phyloP scores from a whole-genome alignment of 495 filamentous ascomycete genomes.

The Penicillium coprophilum region DNA sequence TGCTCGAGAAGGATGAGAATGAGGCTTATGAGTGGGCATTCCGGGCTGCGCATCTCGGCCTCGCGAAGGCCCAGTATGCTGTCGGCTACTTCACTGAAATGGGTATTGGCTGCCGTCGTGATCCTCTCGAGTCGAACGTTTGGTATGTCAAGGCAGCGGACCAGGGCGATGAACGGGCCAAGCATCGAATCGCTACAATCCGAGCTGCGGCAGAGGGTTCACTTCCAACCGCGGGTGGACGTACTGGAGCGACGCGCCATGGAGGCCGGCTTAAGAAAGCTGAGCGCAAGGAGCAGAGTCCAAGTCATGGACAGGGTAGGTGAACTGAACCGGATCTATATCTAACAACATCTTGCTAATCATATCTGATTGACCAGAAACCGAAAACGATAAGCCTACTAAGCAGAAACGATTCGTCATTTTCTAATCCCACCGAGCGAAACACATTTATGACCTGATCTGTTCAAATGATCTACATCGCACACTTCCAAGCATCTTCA shows the following conservation, averaged over 20 bases:
- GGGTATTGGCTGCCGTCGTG: constrained; percentile 92
- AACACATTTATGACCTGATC: background rate
- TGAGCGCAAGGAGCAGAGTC: constrained; percentile 17
- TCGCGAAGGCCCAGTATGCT: constrained; percentile 92
- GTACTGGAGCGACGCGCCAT: constrained; percentile 17
- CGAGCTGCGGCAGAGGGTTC: constrained; percentile 78
- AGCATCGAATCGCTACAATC: constrained; percentile 81
- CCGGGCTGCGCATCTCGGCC: constrained; percentile 81
- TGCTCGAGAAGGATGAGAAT: constrained; percentile 90
- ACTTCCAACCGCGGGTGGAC: constrained; percentile 39
- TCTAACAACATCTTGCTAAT: background rate
- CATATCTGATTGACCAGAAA: background rate
- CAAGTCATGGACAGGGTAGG: constrained; percentile 17
- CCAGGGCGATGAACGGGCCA: constrained; percentile 85
- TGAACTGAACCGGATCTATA: background rate
- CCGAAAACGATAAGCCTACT: constrained; percentile 20
- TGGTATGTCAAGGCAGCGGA: constrained; percentile 98
- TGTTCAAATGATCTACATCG: background rate
- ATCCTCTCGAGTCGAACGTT: constrained; percentile 91
- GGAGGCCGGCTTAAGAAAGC: constrained; percentile 13
- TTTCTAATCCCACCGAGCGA: constrained; percentile 20
- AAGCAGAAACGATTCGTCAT: constrained; percentile 40
- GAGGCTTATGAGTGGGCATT: constrained; percentile 97
- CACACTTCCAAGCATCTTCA: background rate
- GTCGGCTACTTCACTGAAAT: constrained; percentile 98